Percentiles rank a stretch among this genome's conserved stretches.
Evolutionary conservation across 805 yeast species (phyloP).

Genomic region (Teunomyces panamensis): DNA sequence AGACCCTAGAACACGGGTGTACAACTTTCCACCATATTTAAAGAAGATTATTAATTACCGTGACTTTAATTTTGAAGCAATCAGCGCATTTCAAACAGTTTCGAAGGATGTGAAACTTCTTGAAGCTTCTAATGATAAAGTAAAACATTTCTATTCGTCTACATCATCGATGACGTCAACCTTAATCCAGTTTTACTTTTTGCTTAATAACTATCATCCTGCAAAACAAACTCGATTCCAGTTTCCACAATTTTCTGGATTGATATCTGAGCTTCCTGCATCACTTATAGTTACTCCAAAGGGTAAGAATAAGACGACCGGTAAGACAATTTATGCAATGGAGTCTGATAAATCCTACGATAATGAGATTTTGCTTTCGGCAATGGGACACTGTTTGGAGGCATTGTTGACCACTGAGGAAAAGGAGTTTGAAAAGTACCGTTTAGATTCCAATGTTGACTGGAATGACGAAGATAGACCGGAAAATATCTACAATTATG

Average conservation of each 20-base stretch:
- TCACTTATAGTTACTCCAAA: conserved; percentile 54
- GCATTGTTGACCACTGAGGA: conserved; percentile 63
- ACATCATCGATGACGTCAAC: conserved; percentile 85
- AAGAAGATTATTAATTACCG: conserved; percentile 58
- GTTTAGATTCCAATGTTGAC: conserved; percentile 5
- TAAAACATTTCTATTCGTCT: conserved; percentile 61
- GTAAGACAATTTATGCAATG: conserved; percentile 50
- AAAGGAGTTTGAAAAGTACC: conserved; percentile 44
- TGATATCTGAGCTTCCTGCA: conserved; percentile 34
- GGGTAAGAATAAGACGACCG: conserved; percentile 24
- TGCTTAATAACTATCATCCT: conserved; percentile 48
- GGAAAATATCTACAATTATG: conserved; percentile 61
- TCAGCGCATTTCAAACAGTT: conserved; percentile 61
- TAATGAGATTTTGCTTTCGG: conserved; percentile 63
- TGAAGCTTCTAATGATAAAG: conserved; percentile 39
- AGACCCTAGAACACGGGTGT: conserved; percentile 74
- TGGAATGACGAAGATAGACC: conserved; percentile 13
- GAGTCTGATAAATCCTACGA: conserved; percentile 69
- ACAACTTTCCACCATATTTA: conserved; percentile 63
- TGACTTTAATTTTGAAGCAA: conserved; percentile 60
- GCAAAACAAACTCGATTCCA: conserved; percentile 22
- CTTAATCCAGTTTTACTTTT: conserved; percentile 69
- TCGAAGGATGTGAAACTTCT: conserved; percentile 59
- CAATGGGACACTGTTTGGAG: conserved; percentile 80
- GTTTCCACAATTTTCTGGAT: conserved; percentile 14